These are phyloP conservation scores for Blastocystis hominis DNA, from an alignment of 352 stramenopile genomes.

Conservation along the genomic window DNA sequence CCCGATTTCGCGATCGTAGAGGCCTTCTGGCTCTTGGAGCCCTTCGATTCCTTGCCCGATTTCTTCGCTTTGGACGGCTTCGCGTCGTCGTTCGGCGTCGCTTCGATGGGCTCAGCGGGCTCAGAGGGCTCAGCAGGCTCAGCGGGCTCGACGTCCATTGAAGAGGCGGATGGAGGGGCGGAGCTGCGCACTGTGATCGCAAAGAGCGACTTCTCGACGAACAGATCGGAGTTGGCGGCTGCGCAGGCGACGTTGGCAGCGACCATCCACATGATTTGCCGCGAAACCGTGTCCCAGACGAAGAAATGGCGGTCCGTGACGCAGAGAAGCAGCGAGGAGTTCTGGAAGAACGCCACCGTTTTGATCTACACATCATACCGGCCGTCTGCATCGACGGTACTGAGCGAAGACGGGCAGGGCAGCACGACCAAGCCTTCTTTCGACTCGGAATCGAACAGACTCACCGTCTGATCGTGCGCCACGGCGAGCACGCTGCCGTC, in stretches of 20 bases:
- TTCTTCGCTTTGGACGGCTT: not conserved
- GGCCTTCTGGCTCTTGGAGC: no score
- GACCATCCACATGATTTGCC: not conserved
- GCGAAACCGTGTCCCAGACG: not conserved
- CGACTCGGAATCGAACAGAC: not conserved
- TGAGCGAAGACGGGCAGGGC: not conserved
- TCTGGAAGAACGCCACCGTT: not conserved
- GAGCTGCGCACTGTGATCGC: not conserved
- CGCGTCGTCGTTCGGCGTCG: not conserved
- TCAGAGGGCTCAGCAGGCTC: not conserved
- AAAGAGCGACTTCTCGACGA: not conserved
- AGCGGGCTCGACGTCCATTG: not conserved
- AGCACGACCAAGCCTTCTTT: not conserved
- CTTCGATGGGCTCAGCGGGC: not conserved
- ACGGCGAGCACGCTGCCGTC: constrained; percentile 2
- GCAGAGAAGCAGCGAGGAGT: not conserved
- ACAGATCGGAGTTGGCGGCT: not conserved
- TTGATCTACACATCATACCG: not conserved
- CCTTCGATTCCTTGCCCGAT: no score
- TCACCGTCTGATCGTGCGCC: not conserved
- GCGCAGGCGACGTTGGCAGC: not conserved
- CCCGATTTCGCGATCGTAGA: no score
- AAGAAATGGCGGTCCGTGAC: constrained; percentile 4
- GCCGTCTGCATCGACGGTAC: not conserved
- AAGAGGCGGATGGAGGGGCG: no score